Evolutionary conservation across 148 eudicot genomes (phyloP), one percentile per base, ranked within the genome.

Genomic region (Chenopodium formosanum): DNA sequence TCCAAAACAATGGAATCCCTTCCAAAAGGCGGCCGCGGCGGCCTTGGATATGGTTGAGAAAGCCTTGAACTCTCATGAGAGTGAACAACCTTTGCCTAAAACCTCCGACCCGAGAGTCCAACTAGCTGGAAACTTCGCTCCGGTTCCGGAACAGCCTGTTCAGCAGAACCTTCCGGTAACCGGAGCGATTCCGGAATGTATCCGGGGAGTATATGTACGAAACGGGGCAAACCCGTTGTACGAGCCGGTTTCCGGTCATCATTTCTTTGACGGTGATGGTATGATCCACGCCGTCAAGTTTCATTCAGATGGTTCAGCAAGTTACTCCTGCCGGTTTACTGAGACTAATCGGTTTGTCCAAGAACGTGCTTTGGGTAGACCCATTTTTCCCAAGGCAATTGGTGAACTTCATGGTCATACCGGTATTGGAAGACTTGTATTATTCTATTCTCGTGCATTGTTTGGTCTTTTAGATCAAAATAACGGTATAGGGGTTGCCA

Each of bases 341-440:
- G 94, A 92, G 27, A 92, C 96, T 9, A 80, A 88, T 75, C 81
- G 96, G 73, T 73, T 88, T 0, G 84, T 82, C 1, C 96, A 92
- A 52, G 96, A 92, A 66, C 85, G 86, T 3, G 86, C 44, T 0
- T 80, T 92, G 23, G 93, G 93, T 6, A 80, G 89, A 10, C 94
- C 94, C 31, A 85, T 90, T 32, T 92, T 92, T 16, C 96, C 96
- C 0, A 92, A 92, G 25, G 92, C 94, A 32, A 92, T 92, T 34
- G 96, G 96, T 1, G 96, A 92, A 69, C 86, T 92, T 0, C 96
- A 92, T 68, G 96, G 96, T 17, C 96, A 92, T 77, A 80, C 92
- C 0, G 96, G 96, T 3, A 86, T 92, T 14, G 94, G 91, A 1
- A 69, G 93, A 7, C 80, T 92, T 0, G 16, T 83, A 3, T 81